phyloP scores from a whole-genome alignment of 805 yeast genomes.

The Blastobotrys chiropterorum region DNA sequence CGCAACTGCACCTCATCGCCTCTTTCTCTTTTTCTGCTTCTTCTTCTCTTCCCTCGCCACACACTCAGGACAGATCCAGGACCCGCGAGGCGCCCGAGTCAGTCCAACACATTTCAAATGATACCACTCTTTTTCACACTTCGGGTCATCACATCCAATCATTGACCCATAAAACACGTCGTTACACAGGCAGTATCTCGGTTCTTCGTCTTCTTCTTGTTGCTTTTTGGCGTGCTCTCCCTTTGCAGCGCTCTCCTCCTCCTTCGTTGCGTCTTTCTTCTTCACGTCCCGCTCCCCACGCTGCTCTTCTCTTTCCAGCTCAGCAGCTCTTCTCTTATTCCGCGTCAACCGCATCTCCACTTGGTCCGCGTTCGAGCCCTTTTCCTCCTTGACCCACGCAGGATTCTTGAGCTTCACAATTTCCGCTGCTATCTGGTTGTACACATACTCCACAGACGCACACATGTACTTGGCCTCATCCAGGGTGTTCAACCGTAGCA shows the following conservation, averaged over 20 bases:
- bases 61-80: conserved; percentile 69
- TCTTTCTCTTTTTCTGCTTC: neutral
- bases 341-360: neutral
- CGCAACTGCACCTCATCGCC: too few species aligned
- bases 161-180: conserved; percentile 58
- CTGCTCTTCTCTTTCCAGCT: conserved; percentile 8
- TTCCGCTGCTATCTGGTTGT: conserved; percentile 6
- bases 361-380: neutral
- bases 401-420: conserved; percentile 10
- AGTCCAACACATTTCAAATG: conserved; percentile 85
- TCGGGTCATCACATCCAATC: conserved; percentile 83
- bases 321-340: conserved; percentile 3
- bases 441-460: conserved; percentile 10
- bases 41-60: neutral
- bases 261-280: neutral
- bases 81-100: conserved; percentile 71
- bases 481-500: conserved; percentile 7
- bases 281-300: neutral
- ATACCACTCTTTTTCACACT: conserved; percentile 86
- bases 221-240: neutral
- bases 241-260: neutral
- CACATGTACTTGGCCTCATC: conserved; percentile 14
- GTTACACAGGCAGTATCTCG: conserved; percentile 43
- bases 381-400: neutral
- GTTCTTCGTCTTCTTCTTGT: conserved; percentile 8